Percentiles rank a stretch among this genome's conserved stretches.
Conservation (phyloP, 2,329 filamentous ascomycete genomes). For the Orbilia brochopaga region DNA sequence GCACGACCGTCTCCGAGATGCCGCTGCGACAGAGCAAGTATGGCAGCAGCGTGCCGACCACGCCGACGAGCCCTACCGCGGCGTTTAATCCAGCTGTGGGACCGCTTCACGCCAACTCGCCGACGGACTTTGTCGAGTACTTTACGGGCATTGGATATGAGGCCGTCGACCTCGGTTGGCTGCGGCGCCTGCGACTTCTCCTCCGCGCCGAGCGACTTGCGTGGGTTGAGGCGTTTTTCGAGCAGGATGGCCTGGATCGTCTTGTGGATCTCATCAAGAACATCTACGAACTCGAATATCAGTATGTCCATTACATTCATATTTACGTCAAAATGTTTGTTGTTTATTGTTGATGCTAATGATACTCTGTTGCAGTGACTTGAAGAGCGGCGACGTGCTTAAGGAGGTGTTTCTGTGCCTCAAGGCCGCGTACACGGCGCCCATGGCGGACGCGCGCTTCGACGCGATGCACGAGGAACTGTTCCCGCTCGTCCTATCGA, state of each 20-base stretch:
- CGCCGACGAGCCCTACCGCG: slow-evolving; percentile 13
- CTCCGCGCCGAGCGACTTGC: slow-evolving; percentile 92
- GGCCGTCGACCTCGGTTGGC: slow-evolving; percentile 84
- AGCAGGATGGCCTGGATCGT: slow-evolving; percentile 88
- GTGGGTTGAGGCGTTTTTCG: slow-evolving; percentile 93
- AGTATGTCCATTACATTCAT: slow-evolving; percentile 66
- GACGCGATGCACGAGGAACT: slow-evolving; percentile 78
- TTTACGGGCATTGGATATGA: slow-evolving; percentile 27
- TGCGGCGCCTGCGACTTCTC: slow-evolving; percentile 88
- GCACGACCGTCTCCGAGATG: slow-evolving; percentile 39
- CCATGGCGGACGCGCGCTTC: slow-evolving; percentile 80
- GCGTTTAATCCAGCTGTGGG: slow-evolving; percentile 9
- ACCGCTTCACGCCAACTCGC: slow-evolving; percentile 33
- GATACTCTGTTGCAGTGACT: slow-evolving; percentile 71
- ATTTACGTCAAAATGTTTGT: no score
- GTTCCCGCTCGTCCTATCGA: slow-evolving; percentile 82
- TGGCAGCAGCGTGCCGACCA: neutral
- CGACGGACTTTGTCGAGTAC: slow-evolving; percentile 30
- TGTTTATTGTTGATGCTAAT: slow-evolving; percentile 55
- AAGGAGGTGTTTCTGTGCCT: slow-evolving; percentile 92
- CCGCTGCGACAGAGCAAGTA: neutral
- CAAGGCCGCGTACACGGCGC: slow-evolving; percentile 92
- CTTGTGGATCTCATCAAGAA: slow-evolving; percentile 67
- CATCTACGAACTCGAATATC: slow-evolving; percentile 87
- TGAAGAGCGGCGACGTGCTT: slow-evolving; percentile 85